Base-by-base conservation (phyloP, 495 filamentous ascomycete genomes). In the Aspergillus wentii region DNA sequence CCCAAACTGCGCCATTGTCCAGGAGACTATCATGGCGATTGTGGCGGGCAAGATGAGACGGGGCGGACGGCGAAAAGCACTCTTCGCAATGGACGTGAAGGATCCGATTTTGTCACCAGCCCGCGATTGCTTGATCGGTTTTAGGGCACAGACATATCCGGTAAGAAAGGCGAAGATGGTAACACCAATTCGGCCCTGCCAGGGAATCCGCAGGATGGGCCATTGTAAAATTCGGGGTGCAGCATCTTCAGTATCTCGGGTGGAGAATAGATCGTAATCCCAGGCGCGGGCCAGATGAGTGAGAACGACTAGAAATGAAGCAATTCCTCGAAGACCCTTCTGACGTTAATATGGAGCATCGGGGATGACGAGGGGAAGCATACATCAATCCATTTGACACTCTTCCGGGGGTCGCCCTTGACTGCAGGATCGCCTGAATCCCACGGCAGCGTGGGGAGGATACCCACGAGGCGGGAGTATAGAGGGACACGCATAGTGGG, bases 301-400 rank as follows among this genome's bases (percentile, higher is more conserved):
- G 20, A 77, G 51, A 13, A 83, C 72, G 20, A 85, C 79, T 7
- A 80, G 61, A 31, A 81, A 66, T 2, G 80, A 83, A 10, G 78
- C 79, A 21, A 83, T 62, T 33, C 80, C 80, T 42, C 80, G 66
- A 1, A 85, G 65, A 30, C 80, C 80, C 78, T 82, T 48, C 30
- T 26, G 9, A 28, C 3, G 16, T 44, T 47, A 38, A 16, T 37
- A 26, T 31, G 11, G 13, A 19, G n/a, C 9, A 16, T n/a, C n/a
- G n/a, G n/a, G n/a, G n/a, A n/a, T n/a, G n/a, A n/a, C n/a, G n/a
- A n/a, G n/a, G 6, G 20, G 47, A 31, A 28, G 68, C 75, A 48
- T 58, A 80, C 78, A 71, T 84, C 80, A 25, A 82, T 77, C 80
- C 80, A 84, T 64, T 81, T 82, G 17, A 84, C 77, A 43, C 78